Evolutionary conservation across 371 early-diverging fungal species (phyloP).

Genomic region (Rhizopus delemar): DNA sequence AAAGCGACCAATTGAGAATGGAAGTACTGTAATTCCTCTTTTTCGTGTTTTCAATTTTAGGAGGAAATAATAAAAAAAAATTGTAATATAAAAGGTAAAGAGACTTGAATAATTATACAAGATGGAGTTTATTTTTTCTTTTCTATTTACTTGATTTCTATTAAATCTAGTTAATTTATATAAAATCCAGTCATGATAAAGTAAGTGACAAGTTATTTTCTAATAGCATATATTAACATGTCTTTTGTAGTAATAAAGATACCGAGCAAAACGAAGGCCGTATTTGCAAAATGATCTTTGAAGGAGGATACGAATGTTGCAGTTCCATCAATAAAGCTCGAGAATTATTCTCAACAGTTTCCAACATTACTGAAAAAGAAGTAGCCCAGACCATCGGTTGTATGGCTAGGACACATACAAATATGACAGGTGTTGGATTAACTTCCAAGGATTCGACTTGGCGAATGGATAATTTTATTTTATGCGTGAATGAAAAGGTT

Average conservation of each 20-base stretch:
- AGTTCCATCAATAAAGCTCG: constrained; percentile 47
- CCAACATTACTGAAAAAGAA: constrained; percentile 53
- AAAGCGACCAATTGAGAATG: no score
- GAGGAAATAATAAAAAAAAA: constrained; percentile 4
- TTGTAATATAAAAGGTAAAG: constrained; percentile 7
- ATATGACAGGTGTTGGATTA: constrained; percentile 52
- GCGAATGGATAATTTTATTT: constrained; percentile 71
- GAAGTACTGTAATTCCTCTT: background rate
- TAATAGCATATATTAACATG: background rate
- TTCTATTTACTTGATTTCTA: no score
- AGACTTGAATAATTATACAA: constrained; percentile 1
- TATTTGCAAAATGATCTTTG: constrained; percentile 56
- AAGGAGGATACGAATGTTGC: constrained; percentile 63
- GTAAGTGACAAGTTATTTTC: background rate
- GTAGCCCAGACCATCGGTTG: constrained; percentile 73
- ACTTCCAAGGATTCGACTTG: constrained; percentile 46
- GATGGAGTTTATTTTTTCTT: background rate
- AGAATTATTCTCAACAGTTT: constrained; percentile 38
- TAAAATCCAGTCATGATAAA: constrained; percentile 1
- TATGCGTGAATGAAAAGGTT: constrained; percentile 58
- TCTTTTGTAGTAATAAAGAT: constrained; percentile 17
- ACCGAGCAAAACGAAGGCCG: constrained; percentile 32
- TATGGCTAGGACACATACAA: constrained; percentile 68
- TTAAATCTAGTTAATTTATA: constrained; percentile 12
- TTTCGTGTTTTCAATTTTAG: constrained; percentile 8